Base-by-base conservation (phyloP, 768 basidiomycete species). In the Pisolithus microcarpus region DNA sequence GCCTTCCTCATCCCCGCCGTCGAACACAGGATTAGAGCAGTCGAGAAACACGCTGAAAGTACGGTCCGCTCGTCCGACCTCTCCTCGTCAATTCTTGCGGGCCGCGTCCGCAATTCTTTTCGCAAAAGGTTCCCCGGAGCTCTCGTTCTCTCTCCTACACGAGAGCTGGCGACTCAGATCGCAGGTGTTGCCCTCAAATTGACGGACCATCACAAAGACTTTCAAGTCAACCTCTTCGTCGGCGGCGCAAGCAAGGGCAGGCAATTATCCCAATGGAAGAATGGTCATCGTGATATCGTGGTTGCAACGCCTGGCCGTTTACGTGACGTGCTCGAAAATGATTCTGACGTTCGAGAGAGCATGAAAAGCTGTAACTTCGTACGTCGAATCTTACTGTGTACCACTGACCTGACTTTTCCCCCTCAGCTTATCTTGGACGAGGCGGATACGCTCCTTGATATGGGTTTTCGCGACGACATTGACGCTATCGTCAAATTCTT, bases 251-350 rank as follows among this genome's bases (percentile, higher is more conserved):
- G 76, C 65, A 87, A 84, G 64, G 49, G 71, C 1, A 57, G 54
- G 28, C 93, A 97, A 67, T 11, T 44, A 30, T 28, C 24, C 23
- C 43, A 44, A 64, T 92, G 60, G 72, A 79, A 7, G 76, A 82
- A 1, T 96, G 82, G 80, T 2, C 67, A 82, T 38, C 79, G 81
- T 54, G 92, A 96, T 62, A 80, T 95, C 46, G 81, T 95, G 40
- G 89, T 96, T 31, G 84, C 83, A 0, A 97, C 93, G 0, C 91
- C 93, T n/a, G 93, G 93, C 42, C 79, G 93, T 19, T 66, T 96
- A 47, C 74, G 80, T 52, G 92, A 95, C 65, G 57, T 91, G 38
- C 61, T 95, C 48, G 67, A 77, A 50, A 75, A 70, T 42, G 82
- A 84, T 49, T 73, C 75, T 1, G 74, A 74, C 2, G 75, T 93